Percentiles rank a stretch among this genome's conserved stretches.
These are phyloP conservation scores for Amanita muscaria DNA, from an alignment of 768 basidiomycete genomes.

Conservation along the genomic window DNA sequence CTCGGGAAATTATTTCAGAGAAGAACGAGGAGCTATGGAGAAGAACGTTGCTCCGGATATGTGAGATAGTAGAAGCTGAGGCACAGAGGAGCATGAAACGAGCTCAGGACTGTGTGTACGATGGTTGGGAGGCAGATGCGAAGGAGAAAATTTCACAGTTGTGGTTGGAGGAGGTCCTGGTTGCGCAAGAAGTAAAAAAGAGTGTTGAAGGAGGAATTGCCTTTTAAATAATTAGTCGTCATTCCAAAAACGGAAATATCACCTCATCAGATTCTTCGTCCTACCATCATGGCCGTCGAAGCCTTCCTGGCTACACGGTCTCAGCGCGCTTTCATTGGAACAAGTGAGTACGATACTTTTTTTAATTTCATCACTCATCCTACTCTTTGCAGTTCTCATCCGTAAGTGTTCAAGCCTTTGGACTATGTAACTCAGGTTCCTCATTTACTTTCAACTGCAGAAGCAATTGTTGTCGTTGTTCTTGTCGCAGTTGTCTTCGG, in stretches of 20 bases:
- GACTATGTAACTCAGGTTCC: neutral
- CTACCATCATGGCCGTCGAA: slow-evolving; percentile 54
- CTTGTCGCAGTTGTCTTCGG: slow-evolving; percentile 70
- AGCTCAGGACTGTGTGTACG: slow-evolving; percentile 10
- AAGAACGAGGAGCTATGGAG: slow-evolving; percentile 5
- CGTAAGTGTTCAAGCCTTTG: slow-evolving; percentile 45
- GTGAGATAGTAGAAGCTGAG: slow-evolving; percentile 14
- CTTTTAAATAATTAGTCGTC: slow-evolving; percentile 26
- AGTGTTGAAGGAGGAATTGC: slow-evolving; percentile 39
- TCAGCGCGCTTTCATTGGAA: slow-evolving; percentile 62
- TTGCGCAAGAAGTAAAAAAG: slow-evolving; percentile 38
- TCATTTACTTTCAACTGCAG: slow-evolving; percentile 26
- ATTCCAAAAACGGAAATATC: neutral
- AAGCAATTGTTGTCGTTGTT: slow-evolving; percentile 64
- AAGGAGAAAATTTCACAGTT: slow-evolving; percentile 33
- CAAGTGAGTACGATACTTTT: slow-evolving; percentile 38
- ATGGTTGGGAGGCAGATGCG: slow-evolving; percentile 21
- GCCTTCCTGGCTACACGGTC: slow-evolving; percentile 64
- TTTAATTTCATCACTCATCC: slow-evolving; percentile 2
- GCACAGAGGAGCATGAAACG: slow-evolving; percentile 9
- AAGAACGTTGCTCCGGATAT: slow-evolving; percentile 23
- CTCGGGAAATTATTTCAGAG: slow-evolving; percentile 26
- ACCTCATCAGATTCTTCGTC: neutral
- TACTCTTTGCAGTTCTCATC: slow-evolving; percentile 34
- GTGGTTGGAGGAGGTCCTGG: slow-evolving; percentile 54